These are phyloP conservation scores for Plasmodium gaboni DNA, from an alignment of 169 alveolate species.

Conservation along the genomic window DNA sequence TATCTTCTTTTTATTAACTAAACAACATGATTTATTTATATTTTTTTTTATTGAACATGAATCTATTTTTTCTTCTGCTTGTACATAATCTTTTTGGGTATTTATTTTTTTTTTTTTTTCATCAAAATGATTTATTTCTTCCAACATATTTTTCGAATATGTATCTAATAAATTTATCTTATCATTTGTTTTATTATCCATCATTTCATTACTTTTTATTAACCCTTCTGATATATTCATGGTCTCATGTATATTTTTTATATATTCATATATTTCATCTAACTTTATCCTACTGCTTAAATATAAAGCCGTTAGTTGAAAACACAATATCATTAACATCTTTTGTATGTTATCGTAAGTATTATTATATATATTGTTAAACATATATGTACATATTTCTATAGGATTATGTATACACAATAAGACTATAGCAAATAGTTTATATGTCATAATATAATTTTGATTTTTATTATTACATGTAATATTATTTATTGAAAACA, in stretches of 20 bases:
- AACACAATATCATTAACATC: constrained; percentile 34
- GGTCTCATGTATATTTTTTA: neutral
- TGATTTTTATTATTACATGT: constrained; percentile 16
- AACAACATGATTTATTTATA: neutral
- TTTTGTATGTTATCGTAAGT: constrained; percentile 18
- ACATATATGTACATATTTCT: constrained; percentile 32
- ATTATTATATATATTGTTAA: constrained; percentile 42
- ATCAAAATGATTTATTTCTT: constrained; percentile 2
- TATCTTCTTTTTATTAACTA: constrained; percentile 9
- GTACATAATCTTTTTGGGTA: neutral
- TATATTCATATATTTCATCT: constrained; percentile 5
- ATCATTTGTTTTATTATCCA: neutral
- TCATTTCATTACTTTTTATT: neutral
- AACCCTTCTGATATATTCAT: neutral
- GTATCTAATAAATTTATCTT: neutral
- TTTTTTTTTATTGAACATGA: neutral
- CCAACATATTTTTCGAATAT: neutral
- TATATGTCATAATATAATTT: neutral
- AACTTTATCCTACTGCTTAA: constrained; percentile 11
- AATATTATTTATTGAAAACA: constrained; percentile 28
- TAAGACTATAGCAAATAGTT: constrained; percentile 27
- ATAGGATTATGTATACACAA: constrained; percentile 34
- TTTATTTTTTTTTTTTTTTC: neutral
- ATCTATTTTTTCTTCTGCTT: neutral
- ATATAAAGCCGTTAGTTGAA: constrained; percentile 25